These are phyloP conservation scores for Boletellus ananiceps DNA, from an alignment of 768 basidiomycete genomes.

Conservation along the genomic window DNA sequence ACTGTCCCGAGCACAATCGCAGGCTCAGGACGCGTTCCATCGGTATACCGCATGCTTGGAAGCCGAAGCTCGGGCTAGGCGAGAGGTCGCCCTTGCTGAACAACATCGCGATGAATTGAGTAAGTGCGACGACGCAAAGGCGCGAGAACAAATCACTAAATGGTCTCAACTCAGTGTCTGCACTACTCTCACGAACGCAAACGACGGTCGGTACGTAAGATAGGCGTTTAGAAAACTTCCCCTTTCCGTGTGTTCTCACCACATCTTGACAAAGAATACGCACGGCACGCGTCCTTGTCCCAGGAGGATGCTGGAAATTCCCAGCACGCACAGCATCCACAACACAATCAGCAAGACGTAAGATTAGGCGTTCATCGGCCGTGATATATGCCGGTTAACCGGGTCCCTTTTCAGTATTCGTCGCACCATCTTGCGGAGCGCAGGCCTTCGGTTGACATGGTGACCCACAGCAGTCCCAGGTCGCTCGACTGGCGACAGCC, in stretches of 20 bases:
- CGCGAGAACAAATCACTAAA: conserved; percentile 19
- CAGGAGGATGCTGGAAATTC: conserved; percentile 29
- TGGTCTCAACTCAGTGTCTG: conserved; percentile 24
- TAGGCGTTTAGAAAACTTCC: conserved; percentile 5
- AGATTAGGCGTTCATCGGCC: conserved; percentile 19
- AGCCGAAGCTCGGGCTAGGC: conserved; percentile 60
- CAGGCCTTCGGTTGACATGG: conserved; percentile 30
- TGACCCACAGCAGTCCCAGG: conserved; percentile 33
- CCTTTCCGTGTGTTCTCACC: conserved; percentile 16
- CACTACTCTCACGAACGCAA: conserved; percentile 34
- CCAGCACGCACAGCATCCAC: conserved; percentile 28
- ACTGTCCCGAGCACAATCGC: conserved; percentile 61
- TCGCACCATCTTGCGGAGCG: conserved; percentile 33
- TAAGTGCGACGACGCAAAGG: conserved; percentile 22
- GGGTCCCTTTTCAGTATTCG: conserved; percentile 23
- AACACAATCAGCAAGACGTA: conserved; percentile 32
- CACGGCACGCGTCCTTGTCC: conserved; percentile 29
- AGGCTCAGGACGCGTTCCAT: conserved; percentile 67
- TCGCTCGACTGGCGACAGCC: conserved; percentile 32
- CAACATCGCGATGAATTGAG: conserved; percentile 63
- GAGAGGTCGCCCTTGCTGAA: conserved; percentile 59
- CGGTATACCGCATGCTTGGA: conserved; percentile 67
- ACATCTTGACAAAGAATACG: conserved; percentile 27
- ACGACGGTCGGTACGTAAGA: conserved; percentile 31
- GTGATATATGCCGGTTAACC: conserved; percentile 17